Base-by-base conservation (phyloP, 2,329 filamentous ascomycete species). In the Periconia digitata region DNA sequence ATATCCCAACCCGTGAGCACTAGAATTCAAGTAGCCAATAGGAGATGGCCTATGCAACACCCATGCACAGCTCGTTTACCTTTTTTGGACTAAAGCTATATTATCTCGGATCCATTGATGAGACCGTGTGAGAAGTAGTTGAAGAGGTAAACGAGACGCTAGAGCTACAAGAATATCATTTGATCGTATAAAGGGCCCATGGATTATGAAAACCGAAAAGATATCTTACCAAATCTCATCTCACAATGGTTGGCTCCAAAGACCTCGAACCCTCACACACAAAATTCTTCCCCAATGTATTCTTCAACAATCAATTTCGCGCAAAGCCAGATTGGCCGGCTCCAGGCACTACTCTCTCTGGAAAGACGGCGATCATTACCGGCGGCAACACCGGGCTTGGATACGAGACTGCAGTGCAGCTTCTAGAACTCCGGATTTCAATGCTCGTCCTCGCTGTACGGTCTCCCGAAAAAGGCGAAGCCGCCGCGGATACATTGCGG, bases 351-450 rank as follows among this genome's bases (percentile, higher is more conserved):
- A 49, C 24, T 42, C 45, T 42, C 12, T 47, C 51, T 44, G 71
- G 66, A 22, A 60, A 74, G 42, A 72, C 72, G 0, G 60, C 73
- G 40, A 67, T 78, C 18, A 66, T 78, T 2, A 78, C 66, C 3
- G 67, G 67, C 8, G 44, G 55, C n/a, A 70, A 67, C 44, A 56
- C 40, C 8, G 67, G 67, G 15, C 20, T 70, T 1, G 67, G 68
- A 17, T 53, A 63, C 24, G 56, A 60, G 36, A 55, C 61, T 13
- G 48, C 46, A 10, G 18, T 59, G 18, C 51, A 63, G 18, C 58
- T 70, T 38, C 59, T 60, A 18, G 40, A 46, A 3, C 51, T 62
- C 2, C 50, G 52, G 8, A 54, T 62, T 2, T 42, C 46, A 4
- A 50, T 49, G 29, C 43, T 72, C 18, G 66, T 72, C 47, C 55